Evolutionary conservation across 768 basidiomycete genomes (phyloP).

Genomic region (Austroboletus eburneus): DNA sequence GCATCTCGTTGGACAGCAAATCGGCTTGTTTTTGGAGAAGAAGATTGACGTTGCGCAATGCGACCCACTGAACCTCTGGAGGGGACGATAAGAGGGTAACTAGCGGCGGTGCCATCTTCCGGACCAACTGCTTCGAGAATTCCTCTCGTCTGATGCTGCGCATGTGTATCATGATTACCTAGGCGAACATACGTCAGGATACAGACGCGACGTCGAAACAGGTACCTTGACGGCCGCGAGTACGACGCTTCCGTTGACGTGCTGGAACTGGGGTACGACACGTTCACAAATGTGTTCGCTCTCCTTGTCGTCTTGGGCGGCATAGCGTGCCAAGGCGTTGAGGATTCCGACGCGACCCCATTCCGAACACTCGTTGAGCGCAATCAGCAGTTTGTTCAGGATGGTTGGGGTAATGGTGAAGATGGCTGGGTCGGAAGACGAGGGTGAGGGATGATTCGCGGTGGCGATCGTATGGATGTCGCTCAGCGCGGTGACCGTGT

Average conservation of each 20-base stretch:
- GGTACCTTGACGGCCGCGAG: slow-evolving; percentile 91
- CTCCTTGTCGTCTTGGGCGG: slow-evolving; percentile 84
- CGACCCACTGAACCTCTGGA: slow-evolving; percentile 98
- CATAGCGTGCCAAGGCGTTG: slow-evolving; percentile 80
- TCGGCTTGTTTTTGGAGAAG: slow-evolving; percentile 91
- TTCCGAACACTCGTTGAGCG: slow-evolving; percentile 96
- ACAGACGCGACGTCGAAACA: neutral
- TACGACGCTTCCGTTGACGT: slow-evolving; percentile 93
- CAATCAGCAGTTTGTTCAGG: slow-evolving; percentile 87
- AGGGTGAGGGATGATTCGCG: slow-evolving; percentile 44
- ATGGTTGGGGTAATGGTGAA: slow-evolving; percentile 83
- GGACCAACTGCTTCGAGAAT: slow-evolving; percentile 75
- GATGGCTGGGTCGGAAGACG: slow-evolving; percentile 56
- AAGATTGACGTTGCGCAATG: slow-evolving; percentile 93
- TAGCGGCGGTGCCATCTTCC: slow-evolving; percentile 96
- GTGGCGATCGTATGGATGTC: slow-evolving; percentile 83
- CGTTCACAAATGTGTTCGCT: slow-evolving; percentile 99
- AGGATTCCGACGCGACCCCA: slow-evolving; percentile 97
- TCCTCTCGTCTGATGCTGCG: slow-evolving; percentile 77
- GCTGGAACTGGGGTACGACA: slow-evolving; percentile 97
- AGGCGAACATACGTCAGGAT: neutral
- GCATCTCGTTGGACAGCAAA: slow-evolving; percentile 91
- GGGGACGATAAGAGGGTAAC: slow-evolving; percentile 96
- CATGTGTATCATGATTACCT: slow-evolving; percentile 99
- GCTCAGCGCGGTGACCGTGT: slow-evolving; percentile 87